phyloP scores from a whole-genome alignment of 306 rosid genomes.

The Vigna trinervia region DNA sequence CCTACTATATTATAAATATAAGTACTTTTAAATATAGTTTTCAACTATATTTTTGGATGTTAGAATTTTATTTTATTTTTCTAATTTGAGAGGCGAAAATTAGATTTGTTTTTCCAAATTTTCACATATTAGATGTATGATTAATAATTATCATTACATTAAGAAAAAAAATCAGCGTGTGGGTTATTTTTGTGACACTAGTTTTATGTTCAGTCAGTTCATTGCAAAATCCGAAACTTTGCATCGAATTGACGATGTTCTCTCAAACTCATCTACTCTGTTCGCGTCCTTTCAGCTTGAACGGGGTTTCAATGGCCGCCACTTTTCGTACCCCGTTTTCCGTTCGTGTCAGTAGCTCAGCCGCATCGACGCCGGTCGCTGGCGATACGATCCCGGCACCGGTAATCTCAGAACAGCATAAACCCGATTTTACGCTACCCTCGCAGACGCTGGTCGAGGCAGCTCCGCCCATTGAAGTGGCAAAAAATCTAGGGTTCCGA shows the following conservation, averaged over 20 bases:
- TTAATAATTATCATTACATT: too few relatives aligned
- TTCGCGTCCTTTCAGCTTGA: not conserved
- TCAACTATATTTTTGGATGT: too few relatives aligned
- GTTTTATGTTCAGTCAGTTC: not conserved
- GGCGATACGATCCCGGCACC: not conserved
- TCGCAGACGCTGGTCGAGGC: not conserved
- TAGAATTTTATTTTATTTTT: too few relatives aligned
- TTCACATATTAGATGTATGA: too few relatives aligned
- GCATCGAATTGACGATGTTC: constrained; percentile 7
- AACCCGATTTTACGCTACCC: constrained; percentile 2
- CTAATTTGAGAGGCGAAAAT: too few relatives aligned
- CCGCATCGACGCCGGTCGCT: not conserved
- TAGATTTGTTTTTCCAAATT: too few relatives aligned
- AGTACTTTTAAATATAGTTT: too few relatives aligned
- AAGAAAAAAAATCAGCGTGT: too few relatives aligned
- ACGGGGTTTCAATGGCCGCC: constrained; percentile 11
- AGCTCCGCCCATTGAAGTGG: constrained; percentile 33
- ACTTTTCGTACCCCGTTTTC: not conserved
- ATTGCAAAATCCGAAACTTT: constrained; percentile 8
- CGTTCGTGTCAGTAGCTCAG: constrained; percentile 11
- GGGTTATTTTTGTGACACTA: not conserved
- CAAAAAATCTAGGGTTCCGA: constrained; percentile 35
- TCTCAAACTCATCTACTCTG: constrained; percentile 25
- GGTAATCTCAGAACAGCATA: constrained; percentile 2
- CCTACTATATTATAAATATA: too few relatives aligned